Percentiles rank a stretch among this genome's conserved stretches.
Conservation (phyloP, 148 eudicot species). For the Selenicereus undatus region DNA sequence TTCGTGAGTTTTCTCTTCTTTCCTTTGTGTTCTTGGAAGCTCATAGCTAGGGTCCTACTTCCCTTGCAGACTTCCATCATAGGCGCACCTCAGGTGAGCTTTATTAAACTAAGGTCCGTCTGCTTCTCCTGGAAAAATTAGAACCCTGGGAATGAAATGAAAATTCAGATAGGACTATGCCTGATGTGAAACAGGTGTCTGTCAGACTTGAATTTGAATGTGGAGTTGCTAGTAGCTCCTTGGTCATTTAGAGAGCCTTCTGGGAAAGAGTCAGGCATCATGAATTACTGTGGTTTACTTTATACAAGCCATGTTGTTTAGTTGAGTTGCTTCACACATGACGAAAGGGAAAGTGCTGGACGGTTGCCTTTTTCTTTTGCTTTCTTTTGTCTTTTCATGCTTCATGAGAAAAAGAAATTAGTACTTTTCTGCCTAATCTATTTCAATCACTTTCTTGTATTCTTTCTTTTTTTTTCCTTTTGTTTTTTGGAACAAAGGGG, state of each 20-base stretch:
- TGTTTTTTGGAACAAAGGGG: neutral
- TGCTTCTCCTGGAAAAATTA: neutral
- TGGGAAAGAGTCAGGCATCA: neutral
- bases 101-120: too few species aligned
- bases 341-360: slow-evolving; percentile 6
- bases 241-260: neutral
- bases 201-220: neutral
- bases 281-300: neutral
- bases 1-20: too few species aligned
- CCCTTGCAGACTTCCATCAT: too few species aligned
- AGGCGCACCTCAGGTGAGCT: too few species aligned
- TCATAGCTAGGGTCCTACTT: too few species aligned
- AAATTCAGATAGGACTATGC: neutral
- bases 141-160: neutral
- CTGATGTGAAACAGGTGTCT: neutral
- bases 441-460: neutral
- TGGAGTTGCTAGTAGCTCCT: neutral
- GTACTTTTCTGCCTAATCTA: neutral
- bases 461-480: neutral
- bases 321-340: neutral
- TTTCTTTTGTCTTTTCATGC: slow-evolving; percentile 1
- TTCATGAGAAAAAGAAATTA: neutral
- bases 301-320: neutral
- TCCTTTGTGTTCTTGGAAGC: too few species aligned
- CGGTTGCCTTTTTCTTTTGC: neutral